A percentile compares a stretch with the other conserved stretches of the same genome.
Conservation (phyloP, 2,329 filamentous ascomycete genomes). For the Neocucurbitaria cava region DNA sequence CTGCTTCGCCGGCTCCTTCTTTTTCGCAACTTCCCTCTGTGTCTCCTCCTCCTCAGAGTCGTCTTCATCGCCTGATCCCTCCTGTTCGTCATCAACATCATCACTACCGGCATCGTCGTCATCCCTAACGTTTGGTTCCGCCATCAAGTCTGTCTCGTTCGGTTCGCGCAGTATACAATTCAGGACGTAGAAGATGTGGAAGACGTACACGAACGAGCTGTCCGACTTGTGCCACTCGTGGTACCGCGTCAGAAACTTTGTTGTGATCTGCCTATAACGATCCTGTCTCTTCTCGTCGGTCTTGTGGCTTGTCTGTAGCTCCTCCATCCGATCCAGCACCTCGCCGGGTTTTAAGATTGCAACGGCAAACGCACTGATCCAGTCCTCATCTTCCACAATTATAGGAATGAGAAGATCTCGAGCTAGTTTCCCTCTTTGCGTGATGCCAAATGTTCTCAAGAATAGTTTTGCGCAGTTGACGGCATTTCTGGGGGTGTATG, state of each 20-base stretch:
- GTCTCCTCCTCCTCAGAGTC: neutral
- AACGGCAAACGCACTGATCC: neutral
- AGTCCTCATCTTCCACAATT: neutral
- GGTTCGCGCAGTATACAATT: neutral
- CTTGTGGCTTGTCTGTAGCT: neutral
- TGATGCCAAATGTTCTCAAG: neutral
- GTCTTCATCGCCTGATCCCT: no score
- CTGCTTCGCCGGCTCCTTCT: neutral
- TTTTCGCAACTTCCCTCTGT: neutral
- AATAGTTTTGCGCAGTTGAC: neutral
- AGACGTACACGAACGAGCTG: neutral
- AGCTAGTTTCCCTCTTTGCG: neutral
- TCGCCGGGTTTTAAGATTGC: neutral
- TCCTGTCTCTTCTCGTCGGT: neutral
- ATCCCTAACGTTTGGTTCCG: neutral
- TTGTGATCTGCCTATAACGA: neutral
- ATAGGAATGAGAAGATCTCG: neutral
- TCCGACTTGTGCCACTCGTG: neutral
- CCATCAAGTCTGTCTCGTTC: neutral
- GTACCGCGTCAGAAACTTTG: neutral
- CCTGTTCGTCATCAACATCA: no score
- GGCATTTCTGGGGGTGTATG: neutral
- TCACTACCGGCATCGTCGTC: neutral
- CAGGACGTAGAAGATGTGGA: neutral
- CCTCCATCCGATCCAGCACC: neutral